Evolutionary conservation across 1,284 basidiomycete genomes (phyloP).

Genomic region (Fistulinella staudtii): DNA sequence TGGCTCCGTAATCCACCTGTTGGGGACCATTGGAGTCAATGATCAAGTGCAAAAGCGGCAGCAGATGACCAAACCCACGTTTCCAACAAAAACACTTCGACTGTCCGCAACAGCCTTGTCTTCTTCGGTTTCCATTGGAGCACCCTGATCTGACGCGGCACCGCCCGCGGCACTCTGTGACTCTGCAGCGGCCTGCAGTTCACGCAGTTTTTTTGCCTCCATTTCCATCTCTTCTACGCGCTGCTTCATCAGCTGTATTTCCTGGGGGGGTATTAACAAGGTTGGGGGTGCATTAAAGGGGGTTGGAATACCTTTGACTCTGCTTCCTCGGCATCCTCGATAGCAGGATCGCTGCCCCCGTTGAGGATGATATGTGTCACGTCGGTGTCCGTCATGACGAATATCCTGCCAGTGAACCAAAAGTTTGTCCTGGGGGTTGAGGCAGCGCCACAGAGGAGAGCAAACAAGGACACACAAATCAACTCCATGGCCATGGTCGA

Average conservation of each 20-base stretch:
- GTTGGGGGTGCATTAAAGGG: not conserved
- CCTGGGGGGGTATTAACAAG: slow-evolving; percentile 39
- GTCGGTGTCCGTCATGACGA: slow-evolving; percentile 35
- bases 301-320: slow-evolving; percentile 47
- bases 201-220: slow-evolving; percentile 84
- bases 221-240: slow-evolving; percentile 90
- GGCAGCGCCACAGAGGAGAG: slow-evolving; percentile 15
- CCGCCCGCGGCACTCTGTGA: slow-evolving; percentile 45
- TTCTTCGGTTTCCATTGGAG: slow-evolving; percentile 71
- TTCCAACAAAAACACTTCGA: slow-evolving; percentile 94
- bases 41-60: slow-evolving; percentile 5
- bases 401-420: slow-evolving; percentile 15
- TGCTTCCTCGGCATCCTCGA: slow-evolving; percentile 57
- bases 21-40: slow-evolving; percentile 7
- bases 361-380: slow-evolving; percentile 36
- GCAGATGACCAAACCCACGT: slow-evolving; percentile 58
- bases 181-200: slow-evolving; percentile 87
- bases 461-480: slow-evolving; percentile 33
- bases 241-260: slow-evolving; percentile 88
- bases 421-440: slow-evolving; percentile 20
- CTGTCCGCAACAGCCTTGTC: slow-evolving; percentile 76
- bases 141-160: slow-evolving; percentile 38
- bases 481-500: slow-evolving; percentile 4
- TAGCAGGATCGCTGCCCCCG: slow-evolving; percentile 34
- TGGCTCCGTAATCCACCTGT: slow-evolving; percentile 96